Conservation (phyloP, 768 basidiomycete species). For the Tulasnella sp. region DNA sequence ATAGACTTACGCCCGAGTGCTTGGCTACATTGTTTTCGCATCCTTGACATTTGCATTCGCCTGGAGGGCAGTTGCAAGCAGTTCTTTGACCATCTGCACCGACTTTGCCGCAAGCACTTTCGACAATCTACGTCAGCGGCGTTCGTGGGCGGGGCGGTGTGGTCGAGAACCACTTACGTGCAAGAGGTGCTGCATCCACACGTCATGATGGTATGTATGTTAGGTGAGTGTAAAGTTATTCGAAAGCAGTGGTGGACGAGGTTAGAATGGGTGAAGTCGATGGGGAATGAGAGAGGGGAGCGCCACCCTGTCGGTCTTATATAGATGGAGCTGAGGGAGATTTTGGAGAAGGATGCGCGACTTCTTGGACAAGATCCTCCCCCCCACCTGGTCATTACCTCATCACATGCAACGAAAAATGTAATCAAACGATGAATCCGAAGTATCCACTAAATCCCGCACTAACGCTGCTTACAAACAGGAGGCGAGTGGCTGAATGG, state of each 20-base stretch:
- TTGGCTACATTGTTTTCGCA: neutral
- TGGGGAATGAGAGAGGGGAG: neutral
- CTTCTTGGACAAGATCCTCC: neutral
- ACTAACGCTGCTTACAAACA: neutral
- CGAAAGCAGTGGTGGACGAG: neutral
- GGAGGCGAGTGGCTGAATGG: neutral
- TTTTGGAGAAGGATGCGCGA: neutral
- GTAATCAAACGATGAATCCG: neutral
- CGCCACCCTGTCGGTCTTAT: neutral
- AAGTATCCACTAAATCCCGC: neutral
- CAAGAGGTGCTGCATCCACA: conserved; percentile 9
- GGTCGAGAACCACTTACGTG: neutral
- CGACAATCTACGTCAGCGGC: neutral
- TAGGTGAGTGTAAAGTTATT: neutral
- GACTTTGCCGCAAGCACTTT: conserved; percentile 3
- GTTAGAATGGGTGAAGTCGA: neutral
- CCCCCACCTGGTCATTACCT: neutral
- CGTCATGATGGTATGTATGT: neutral
- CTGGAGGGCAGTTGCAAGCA: conserved; percentile 1
- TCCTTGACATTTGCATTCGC: neutral
- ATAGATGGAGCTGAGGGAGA: conserved; percentile 1
- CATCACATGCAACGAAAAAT: neutral
- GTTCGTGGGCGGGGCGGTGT: neutral
- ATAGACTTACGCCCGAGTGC: conserved; percentile 9
- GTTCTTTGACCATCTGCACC: neutral